Evolutionary conservation across 495 filamentous ascomycete genomes (phyloP), one percentile per base, ranked within the genome.

Genomic region (Cercophora scortea): DNA sequence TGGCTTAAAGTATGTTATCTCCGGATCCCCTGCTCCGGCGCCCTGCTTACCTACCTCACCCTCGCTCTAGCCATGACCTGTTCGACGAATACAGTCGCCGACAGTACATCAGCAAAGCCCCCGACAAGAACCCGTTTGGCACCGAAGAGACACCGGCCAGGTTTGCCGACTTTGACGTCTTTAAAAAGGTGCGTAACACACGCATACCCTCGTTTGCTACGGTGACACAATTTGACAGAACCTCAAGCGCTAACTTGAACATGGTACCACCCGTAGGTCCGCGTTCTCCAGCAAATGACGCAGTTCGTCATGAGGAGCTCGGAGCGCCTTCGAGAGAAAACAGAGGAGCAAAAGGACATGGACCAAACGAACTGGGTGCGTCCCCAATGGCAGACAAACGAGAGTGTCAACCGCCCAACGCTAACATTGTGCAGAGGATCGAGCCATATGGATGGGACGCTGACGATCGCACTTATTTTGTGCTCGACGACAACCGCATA

Each of bases 21-120:
- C 36, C 25, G 13, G 17, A 18, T 52, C 44, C 35, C 48, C 41
- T 35, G 12, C 46, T 0, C 48, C 8, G 35, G 36, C 53, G 34
- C 51, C 42, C 42, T 56, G 51, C 40, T 66, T 49, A 64, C 36
- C 4, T 34, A 34, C 19, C n/a, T n/a, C n/a, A n/a, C n/a, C 39
- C 8, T 38, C 17, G 6, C 12, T 32, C 4, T 56, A 96, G 91
- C 3, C 83, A 76, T 19, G 91, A 91, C 8, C 81, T 92, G 44
- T 97, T 97, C 58, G 90, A 97, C 64, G 90, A 97, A 64, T 95
- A 96, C 55, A 88, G 92, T 44, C 83, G 89, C 56, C 83, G 89
- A 48, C 92, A 96, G 69, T 98, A 89, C 69, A 71, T 87, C 57
- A 83, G 83, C 32, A 95, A 90, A 72, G 87, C 88, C 4, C 85